phyloP scores from a whole-genome alignment of 2,329 filamentous ascomycete genomes.

The Fusarium liriodendri region DNA sequence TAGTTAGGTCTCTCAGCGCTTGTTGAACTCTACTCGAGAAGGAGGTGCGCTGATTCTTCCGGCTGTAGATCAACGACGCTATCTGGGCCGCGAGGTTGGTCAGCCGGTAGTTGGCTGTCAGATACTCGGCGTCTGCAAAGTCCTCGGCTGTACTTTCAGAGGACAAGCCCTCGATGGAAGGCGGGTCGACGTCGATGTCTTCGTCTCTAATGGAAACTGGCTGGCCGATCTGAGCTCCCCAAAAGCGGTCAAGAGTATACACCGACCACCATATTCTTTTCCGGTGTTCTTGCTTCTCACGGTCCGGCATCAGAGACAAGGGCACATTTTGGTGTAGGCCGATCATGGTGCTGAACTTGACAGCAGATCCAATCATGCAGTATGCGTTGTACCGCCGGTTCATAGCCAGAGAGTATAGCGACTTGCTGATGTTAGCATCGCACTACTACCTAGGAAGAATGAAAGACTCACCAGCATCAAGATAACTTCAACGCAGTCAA shows the following conservation, averaged over 20 bases:
- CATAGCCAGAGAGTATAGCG: conserved; percentile 53
- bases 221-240: conserved; percentile 59
- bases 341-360: conserved; percentile 54
- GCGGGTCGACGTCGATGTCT: conserved; percentile 57
- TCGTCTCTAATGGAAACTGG: conserved; percentile 58
- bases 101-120: conserved; percentile 50
- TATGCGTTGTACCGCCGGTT: conserved; percentile 56
- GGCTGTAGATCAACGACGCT: conserved; percentile 43
- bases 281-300: conserved; percentile 49
- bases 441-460: too few relatives aligned
- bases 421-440: conserved; percentile 34
- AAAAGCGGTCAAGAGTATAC: conserved; percentile 56
- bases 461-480: conserved; percentile 52
- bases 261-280: conserved; percentile 55
- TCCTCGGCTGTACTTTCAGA: conserved; percentile 29
- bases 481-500: conserved; percentile 54
- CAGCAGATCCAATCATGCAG: conserved; percentile 53
- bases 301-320: conserved; percentile 50
- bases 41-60: conserved; percentile 33
- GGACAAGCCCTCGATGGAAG: conserved; percentile 41
- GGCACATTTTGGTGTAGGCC: conserved; percentile 52
- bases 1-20: conserved; percentile 37
- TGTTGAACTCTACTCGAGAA: conserved; percentile 38
- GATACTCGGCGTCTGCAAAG: conserved; percentile 43
- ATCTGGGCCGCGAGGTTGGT: conserved; percentile 44